Conservation (phyloP, 352 stramenopile genomes). For the Halophytophthora batemanensis region DNA sequence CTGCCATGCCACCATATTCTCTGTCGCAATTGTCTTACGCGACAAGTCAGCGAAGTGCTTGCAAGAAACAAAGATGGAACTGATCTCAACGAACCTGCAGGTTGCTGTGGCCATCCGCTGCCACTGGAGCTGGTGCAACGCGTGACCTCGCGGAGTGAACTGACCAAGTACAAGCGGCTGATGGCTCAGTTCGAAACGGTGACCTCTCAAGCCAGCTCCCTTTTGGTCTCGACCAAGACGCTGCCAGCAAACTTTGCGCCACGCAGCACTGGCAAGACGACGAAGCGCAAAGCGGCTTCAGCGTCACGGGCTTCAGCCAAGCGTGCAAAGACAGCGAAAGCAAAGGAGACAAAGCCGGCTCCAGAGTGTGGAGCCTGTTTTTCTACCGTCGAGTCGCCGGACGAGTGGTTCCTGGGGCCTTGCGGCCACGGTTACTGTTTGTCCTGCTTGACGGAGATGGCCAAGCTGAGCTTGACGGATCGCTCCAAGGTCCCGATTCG, state of each 20-base stretch:
- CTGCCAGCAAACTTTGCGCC: not conserved
- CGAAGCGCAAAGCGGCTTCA: constrained; percentile 10
- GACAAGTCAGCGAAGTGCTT: constrained; percentile 20
- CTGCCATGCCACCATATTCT: constrained; percentile 23
- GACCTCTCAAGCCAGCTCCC: too few species aligned
- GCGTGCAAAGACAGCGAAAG: not conserved
- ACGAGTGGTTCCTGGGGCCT: constrained; percentile 12
- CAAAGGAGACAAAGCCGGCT: not conserved
- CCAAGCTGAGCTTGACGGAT: constrained; percentile 26
- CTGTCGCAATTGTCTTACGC: constrained; percentile 33
- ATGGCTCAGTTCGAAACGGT: constrained; percentile 14
- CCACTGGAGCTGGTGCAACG: constrained; percentile 28
- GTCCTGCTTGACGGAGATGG: constrained; percentile 33
- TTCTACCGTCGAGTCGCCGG: not conserved
- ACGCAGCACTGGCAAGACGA: not conserved
- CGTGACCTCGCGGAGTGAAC: constrained; percentile 19
- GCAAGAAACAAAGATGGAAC: constrained; percentile 21
- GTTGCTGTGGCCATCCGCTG: constrained; percentile 36
- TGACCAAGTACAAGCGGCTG: constrained; percentile 33
- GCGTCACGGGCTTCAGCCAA: not conserved
- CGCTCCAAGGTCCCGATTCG: constrained; percentile 32
- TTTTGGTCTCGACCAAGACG: constrained; percentile 5
- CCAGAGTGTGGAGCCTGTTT: constrained; percentile 31
- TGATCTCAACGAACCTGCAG: constrained; percentile 22
- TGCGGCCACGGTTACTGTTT: constrained; percentile 45